phyloP scores from a whole-genome alignment of 2,329 filamentous ascomycete species.

The Pyrenophora teres region DNA sequence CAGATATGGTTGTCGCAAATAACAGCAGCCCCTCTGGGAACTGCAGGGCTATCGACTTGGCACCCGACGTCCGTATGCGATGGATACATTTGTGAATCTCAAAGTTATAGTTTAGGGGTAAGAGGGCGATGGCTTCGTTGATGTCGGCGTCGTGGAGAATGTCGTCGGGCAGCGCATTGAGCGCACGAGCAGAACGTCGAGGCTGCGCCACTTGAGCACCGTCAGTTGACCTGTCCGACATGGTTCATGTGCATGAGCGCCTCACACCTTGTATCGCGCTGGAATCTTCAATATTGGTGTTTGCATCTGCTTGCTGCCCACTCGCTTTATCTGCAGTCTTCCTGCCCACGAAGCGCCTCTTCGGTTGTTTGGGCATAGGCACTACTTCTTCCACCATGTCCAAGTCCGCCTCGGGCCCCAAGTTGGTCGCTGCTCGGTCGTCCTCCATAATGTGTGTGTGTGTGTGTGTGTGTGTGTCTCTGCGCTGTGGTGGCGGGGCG shows the following conservation, averaged over 20 bases:
- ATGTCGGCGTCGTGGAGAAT: conserved; percentile 85
- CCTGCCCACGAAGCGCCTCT: conserved; percentile 88
- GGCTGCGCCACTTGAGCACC: conserved; percentile 67
- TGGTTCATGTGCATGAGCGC: conserved; percentile 6
- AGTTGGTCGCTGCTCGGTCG: conserved; percentile 70
- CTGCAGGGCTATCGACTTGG: conserved; percentile 88
- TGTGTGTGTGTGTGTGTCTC: conserved; percentile 16
- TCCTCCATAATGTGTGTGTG: conserved; percentile 66
- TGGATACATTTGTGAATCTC: conserved; percentile 99
- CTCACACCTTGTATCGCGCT: conserved; percentile 70
- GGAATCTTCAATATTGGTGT: conserved; percentile 61
- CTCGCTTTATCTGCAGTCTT: conserved; percentile 68
- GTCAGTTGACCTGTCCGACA: conserved; percentile 10
- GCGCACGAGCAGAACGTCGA: conserved; percentile 73
- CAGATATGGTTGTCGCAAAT: conserved; percentile 96
- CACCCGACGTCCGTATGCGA: conserved; percentile 77
- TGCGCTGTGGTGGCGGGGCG: conserved; percentile 14
- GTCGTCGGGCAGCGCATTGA: conserved; percentile 88
- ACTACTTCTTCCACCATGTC: conserved; percentile 60
- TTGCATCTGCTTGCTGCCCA: conserved; percentile 48
- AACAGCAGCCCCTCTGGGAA: conserved; percentile 94
- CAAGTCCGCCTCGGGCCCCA: conserved; percentile 71
- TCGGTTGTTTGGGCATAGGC: conserved; percentile 69
- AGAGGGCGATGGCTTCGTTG: conserved; percentile 81
- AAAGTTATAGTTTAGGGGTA: conserved; percentile 97